A percentile compares a stretch with the other conserved stretches of the same genome.
phyloP scores from a whole-genome alignment of 768 basidiomycete genomes.

The Vararia minispora region DNA sequence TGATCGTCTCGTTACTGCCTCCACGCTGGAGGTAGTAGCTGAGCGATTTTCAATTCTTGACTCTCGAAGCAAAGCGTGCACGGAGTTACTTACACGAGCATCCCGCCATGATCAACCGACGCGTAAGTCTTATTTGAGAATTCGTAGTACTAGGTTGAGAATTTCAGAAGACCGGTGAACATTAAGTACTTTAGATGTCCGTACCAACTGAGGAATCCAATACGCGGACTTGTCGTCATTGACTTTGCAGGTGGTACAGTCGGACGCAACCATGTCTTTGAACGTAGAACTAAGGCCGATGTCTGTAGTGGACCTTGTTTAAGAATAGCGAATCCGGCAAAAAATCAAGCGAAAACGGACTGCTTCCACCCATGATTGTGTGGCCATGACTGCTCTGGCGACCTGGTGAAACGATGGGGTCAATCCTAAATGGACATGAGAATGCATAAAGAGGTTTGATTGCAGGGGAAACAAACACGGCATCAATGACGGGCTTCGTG shows the following conservation, averaged over 20 bases:
- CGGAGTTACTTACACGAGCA: constrained; percentile 8
- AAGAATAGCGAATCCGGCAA: not conserved
- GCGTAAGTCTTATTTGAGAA: constrained; percentile 3
- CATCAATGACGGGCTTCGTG: constrained; percentile 2
- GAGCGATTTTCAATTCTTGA: not conserved
- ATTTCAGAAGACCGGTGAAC: not conserved
- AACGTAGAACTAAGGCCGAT: constrained; percentile 8
- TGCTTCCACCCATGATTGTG: constrained; percentile 10
- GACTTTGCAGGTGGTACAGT: constrained; percentile 11
- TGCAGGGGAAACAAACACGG: not conserved
- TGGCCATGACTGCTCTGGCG: constrained; percentile 6
- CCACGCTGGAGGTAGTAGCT: constrained; percentile 10
- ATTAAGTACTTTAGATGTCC: not conserved
- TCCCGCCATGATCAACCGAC: constrained; percentile 8
- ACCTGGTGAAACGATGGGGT: constrained; percentile 9
- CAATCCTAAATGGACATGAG: too few relatives aligned
- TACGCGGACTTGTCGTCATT: constrained; percentile 12
- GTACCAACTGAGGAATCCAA: constrained; percentile 9
- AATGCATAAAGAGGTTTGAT: too few relatives aligned
- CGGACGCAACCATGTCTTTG: constrained; percentile 4
- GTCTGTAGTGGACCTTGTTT: constrained; percentile 2
- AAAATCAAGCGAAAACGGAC: not conserved
- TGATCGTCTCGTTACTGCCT: not conserved
- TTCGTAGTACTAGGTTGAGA: constrained; percentile 7
- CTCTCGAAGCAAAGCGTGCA: not conserved